A percentile compares a stretch with the other conserved stretches of the same genome.
phyloP scores from a whole-genome alignment of 208 protist genomes.

The Trypanosoma scelopori region DNA sequence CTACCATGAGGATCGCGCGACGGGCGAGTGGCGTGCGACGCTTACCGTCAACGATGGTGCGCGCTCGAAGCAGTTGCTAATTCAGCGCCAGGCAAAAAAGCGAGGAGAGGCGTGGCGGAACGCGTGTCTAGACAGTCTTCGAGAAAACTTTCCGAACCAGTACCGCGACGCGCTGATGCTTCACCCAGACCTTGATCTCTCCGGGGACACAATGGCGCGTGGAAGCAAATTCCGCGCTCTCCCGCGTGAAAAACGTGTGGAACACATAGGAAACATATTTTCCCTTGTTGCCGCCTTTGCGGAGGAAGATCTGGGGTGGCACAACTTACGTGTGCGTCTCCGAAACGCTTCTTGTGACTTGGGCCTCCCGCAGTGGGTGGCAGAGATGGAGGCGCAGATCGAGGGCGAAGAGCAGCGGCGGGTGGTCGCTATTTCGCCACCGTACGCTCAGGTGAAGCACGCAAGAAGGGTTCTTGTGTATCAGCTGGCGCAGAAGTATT shows the following conservation, averaged over 20 bases:
- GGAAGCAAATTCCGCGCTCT: slow-evolving; percentile 67
- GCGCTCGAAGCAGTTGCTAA: slow-evolving; percentile 45
- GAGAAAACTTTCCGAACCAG: slow-evolving; percentile 82
- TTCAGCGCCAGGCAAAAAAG: slow-evolving; percentile 54
- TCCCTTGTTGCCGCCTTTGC: slow-evolving; percentile 69
- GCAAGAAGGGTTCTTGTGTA: slow-evolving; percentile 75
- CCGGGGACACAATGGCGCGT: slow-evolving; percentile 59
- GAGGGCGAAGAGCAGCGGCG: slow-evolving; percentile 62
- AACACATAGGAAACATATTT: slow-evolving; percentile 68
- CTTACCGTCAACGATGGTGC: slow-evolving; percentile 73
- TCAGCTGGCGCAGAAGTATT: slow-evolving; percentile 72
- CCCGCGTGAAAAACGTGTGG: slow-evolving; percentile 85
- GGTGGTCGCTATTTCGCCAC: slow-evolving; percentile 71
- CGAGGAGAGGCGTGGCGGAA: slow-evolving; percentile 80
- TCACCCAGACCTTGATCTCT: slow-evolving; percentile 83
- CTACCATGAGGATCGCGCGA: slow-evolving; percentile 43
- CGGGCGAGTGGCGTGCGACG: slow-evolving; percentile 46
- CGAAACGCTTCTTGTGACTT: slow-evolving; percentile 68
- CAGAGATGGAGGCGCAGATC: slow-evolving; percentile 85
- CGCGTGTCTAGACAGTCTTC: slow-evolving; percentile 73
- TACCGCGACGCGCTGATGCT: slow-evolving; percentile 61
- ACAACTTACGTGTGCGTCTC: slow-evolving; percentile 73
- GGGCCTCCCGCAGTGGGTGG: slow-evolving; percentile 82
- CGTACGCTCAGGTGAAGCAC: slow-evolving; percentile 56
- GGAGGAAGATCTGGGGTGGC: slow-evolving; percentile 88